A percentile compares a stretch with the other conserved stretches of the same genome.
These are phyloP conservation scores for Hysterium pulicare DNA, from an alignment of 2,329 filamentous ascomycete genomes.

Conservation along the genomic window DNA sequence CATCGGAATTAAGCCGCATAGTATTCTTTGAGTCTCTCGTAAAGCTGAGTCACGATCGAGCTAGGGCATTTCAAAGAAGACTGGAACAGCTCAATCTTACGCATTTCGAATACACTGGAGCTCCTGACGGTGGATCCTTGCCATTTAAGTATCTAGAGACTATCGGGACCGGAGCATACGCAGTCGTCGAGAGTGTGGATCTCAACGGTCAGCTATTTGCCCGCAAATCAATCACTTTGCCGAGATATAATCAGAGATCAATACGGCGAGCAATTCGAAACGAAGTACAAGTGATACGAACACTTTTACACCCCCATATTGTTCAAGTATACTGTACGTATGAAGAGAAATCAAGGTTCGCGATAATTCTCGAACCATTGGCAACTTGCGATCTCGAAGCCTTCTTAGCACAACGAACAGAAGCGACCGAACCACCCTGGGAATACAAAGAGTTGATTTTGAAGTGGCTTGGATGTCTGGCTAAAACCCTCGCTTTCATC, in stretches of 20 bases:
- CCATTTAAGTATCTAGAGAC: conserved; percentile 8
- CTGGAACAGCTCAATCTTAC: not conserved
- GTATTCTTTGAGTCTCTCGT: not conserved
- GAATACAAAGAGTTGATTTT: conserved; percentile 2
- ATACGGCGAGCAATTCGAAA: conserved; percentile 13
- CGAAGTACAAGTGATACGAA: conserved; percentile 12
- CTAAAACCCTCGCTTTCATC: conserved; percentile 14
- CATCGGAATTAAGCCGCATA: not conserved
- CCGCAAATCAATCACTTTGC: conserved; percentile 13
- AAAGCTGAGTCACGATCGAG: not conserved
- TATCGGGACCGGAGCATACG: conserved; percentile 13
- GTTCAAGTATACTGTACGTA: conserved; percentile 14
- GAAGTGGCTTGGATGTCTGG: conserved; percentile 15
- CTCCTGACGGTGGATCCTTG: not conserved
- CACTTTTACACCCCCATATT: conserved; percentile 13
- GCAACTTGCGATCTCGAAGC: conserved; percentile 15
- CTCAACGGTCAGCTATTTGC: conserved; percentile 8
- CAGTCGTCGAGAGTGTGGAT: conserved; percentile 12
- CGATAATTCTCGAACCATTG: conserved; percentile 14
- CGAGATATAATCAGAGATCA: conserved; percentile 9
- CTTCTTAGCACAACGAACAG: conserved; percentile 7
- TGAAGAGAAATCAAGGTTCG: conserved; percentile 13
- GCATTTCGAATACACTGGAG: not conserved
- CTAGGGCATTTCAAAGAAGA: conserved; percentile 1
- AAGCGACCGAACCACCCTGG: not conserved